These are phyloP conservation scores for Sanchytrium tribonematis DNA, from an alignment of 371 early-diverging fungal species.

Conservation along the genomic window DNA sequence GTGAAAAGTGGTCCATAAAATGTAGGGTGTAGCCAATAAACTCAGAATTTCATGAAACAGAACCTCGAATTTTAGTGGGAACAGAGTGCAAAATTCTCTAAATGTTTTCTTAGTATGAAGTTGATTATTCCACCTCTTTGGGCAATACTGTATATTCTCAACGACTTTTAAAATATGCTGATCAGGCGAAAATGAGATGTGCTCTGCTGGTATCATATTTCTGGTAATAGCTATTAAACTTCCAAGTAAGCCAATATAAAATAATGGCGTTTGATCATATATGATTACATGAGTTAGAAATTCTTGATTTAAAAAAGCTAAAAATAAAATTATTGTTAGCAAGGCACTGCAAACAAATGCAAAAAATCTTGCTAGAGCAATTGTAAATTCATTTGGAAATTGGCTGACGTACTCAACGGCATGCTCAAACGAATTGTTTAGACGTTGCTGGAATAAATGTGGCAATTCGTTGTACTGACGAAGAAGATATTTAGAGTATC, in stretches of 20 bases:
- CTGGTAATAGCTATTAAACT: constrained; percentile 47
- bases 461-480: constrained; percentile 89
- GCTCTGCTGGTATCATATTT: constrained; percentile 54
- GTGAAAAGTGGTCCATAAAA: too few relatives aligned
- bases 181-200: constrained; percentile 50
- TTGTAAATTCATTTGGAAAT: constrained; percentile 53
- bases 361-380: constrained; percentile 54
- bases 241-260: constrained; percentile 67
- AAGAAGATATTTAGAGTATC: constrained; percentile 64
- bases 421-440: constrained; percentile 32
- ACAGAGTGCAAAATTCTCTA: neutral
- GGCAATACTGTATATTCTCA: constrained; percentile 66
- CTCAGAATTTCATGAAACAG: neutral
- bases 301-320: constrained; percentile 65
- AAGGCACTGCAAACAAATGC: constrained; percentile 67
- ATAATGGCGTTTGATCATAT: constrained; percentile 48
- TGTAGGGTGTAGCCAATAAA: neutral
- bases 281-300: constrained; percentile 57
- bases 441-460: constrained; percentile 46
- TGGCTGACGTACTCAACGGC: constrained; percentile 59
- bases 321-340: constrained; percentile 42
- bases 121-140: constrained; percentile 47
- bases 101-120: constrained; percentile 42
- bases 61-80: neutral
- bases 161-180: constrained; percentile 35